A percentile compares a stretch with the other conserved stretches of the same genome.
Conservation (phyloP, 2,329 filamentous ascomycete genomes). For the Parastagonospora nodorum region DNA sequence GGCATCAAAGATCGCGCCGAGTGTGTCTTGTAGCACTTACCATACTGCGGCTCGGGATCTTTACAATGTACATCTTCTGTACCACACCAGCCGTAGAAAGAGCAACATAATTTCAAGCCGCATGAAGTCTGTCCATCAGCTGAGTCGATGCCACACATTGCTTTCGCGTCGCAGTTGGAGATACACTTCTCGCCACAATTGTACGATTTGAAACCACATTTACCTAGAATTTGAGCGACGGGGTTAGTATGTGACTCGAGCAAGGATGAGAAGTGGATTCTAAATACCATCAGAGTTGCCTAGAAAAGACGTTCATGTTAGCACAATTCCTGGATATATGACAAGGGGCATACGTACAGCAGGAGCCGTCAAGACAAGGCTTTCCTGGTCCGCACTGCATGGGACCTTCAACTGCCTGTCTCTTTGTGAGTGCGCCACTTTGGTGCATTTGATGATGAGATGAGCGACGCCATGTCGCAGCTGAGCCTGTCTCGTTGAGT, state of each 20-base stretch:
- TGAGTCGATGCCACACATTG: conserved; percentile 18
- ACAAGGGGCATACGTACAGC: no score
- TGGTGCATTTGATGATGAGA: no score
- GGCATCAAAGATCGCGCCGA: no score
- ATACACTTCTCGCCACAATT: conserved; percentile 8
- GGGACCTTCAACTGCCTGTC: conserved; percentile 9
- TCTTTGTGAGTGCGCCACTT: background rate
- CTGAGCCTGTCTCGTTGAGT: no score
- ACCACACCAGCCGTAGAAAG: conserved; percentile 23
- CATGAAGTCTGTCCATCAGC: conserved; percentile 12
- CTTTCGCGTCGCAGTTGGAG: conserved; percentile 16
- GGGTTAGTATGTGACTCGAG: no score
- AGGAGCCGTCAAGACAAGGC: conserved; percentile 10
- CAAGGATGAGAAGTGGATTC: no score
- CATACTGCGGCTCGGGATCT: conserved; percentile 14
- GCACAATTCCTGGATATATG: no score
- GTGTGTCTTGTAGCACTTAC: no score
- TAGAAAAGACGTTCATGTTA: no score
- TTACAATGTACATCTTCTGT: conserved; percentile 24
- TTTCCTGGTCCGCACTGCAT: conserved; percentile 15
- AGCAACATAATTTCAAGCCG: conserved; percentile 20
- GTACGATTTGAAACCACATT: conserved; percentile 13
- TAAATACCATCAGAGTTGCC: no score
- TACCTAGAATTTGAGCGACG: conserved; percentile 3
- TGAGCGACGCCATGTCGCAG: no score